Conservation (phyloP, 352 stramenopile genomes). For the Phytophthora macrochlamydospora region DNA sequence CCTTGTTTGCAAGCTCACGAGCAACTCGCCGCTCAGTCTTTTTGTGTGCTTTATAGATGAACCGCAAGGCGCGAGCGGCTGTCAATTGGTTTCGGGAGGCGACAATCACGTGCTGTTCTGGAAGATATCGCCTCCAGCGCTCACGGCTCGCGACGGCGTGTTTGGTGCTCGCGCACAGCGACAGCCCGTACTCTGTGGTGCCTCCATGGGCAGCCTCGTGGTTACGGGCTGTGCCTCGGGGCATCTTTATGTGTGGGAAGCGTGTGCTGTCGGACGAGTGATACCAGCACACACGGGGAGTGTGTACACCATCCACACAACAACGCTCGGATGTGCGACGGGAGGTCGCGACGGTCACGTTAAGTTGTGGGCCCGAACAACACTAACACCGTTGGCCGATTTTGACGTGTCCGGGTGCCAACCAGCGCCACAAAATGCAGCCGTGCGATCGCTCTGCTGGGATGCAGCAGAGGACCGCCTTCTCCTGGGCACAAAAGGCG, state of each 20-base stretch:
- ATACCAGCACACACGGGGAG: slow-evolving; percentile 72
- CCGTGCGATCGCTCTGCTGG: slow-evolving; percentile 69
- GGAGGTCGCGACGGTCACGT: slow-evolving; percentile 71
- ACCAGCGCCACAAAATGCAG: slow-evolving; percentile 49
- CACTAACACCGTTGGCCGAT: slow-evolving; percentile 53
- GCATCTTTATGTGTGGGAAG: slow-evolving; percentile 80
- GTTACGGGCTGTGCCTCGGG: slow-evolving; percentile 69
- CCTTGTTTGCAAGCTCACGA: slow-evolving; percentile 53
- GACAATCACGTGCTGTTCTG: slow-evolving; percentile 79
- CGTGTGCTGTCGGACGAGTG: slow-evolving; percentile 52
- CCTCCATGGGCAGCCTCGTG: slow-evolving; percentile 52
- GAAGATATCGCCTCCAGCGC: slow-evolving; percentile 53
- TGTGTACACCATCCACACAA: slow-evolving; percentile 73
- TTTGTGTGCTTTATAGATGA: slow-evolving; percentile 73
- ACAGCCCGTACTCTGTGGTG: slow-evolving; percentile 66
- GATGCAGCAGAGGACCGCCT: slow-evolving; percentile 72
- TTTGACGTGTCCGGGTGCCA: slow-evolving; percentile 65
- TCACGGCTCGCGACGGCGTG: slow-evolving; percentile 60
- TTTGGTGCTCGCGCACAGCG: slow-evolving; percentile 64
- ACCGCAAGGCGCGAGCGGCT: slow-evolving; percentile 45
- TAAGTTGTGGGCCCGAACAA: slow-evolving; percentile 66
- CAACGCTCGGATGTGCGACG: slow-evolving; percentile 54
- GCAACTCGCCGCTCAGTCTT: slow-evolving; percentile 61
- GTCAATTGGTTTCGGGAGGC: slow-evolving; percentile 63
- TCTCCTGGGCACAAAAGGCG: slow-evolving; percentile 69